Percentiles rank a stretch among this genome's conserved stretches.
Conservation (phyloP, 164 flowering plant species). For the Nymphaea thermarum region DNA sequence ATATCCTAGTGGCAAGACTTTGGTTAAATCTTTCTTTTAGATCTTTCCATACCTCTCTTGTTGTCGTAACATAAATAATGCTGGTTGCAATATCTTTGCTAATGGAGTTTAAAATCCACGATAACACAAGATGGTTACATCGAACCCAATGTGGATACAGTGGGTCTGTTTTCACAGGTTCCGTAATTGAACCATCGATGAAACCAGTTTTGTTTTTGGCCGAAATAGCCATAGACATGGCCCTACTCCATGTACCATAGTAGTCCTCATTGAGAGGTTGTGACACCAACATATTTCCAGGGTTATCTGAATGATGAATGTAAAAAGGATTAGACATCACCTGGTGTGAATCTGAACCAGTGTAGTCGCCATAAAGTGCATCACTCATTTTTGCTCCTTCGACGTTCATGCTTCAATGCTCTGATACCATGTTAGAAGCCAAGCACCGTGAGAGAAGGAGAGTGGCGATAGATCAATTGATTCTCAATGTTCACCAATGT, state of each 20-base stretch:
- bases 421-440: too few relatives aligned
- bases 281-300: not conserved
- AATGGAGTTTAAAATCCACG: slow-evolving; percentile 1
- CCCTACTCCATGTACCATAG: not conserved
- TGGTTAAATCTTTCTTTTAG: not conserved
- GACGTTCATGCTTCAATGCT: too few relatives aligned
- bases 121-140: not conserved
- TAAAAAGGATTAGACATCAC: not conserved
- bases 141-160: not conserved
- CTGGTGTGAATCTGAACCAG: too few relatives aligned
- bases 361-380: too few relatives aligned
- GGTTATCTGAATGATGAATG: slow-evolving; percentile 1
- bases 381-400: too few relatives aligned
- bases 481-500: too few relatives aligned
- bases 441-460: too few relatives aligned
- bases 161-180: not conserved
- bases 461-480: too few relatives aligned
- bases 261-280: not conserved
- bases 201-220: too few relatives aligned
- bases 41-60: not conserved
- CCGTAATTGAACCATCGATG: not conserved
- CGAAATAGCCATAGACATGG: not conserved
- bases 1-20: slow-evolving; percentile 1
- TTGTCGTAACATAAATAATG: not conserved
- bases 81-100: slow-evolving; percentile 1